A percentile compares a stretch with the other conserved stretches of the same genome.
phyloP scores from a whole-genome alignment of 768 basidiomycete genomes.

The Tylopilus cervinicoccineus region DNA sequence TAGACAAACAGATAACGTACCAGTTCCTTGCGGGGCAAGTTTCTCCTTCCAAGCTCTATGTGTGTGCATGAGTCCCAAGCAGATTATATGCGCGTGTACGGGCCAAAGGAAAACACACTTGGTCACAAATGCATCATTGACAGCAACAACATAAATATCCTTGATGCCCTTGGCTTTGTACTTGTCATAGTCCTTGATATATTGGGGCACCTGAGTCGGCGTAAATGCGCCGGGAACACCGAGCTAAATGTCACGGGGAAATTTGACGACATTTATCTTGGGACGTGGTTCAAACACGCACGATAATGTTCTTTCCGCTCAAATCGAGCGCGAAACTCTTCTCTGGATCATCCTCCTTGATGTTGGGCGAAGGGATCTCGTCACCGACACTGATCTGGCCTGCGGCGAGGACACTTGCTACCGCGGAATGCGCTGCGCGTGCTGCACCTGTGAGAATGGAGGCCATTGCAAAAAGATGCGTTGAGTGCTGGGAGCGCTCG shows the following conservation, averaged over 20 bases:
- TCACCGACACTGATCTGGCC: constrained; percentile 38
- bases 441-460: constrained; percentile 45
- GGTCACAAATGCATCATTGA: constrained; percentile 78
- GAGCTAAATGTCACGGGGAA: constrained; percentile 38
- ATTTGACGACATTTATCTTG: not conserved
- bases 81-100: constrained; percentile 3
- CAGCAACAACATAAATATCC: constrained; percentile 65
- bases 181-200: constrained; percentile 60
- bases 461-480: constrained; percentile 36
- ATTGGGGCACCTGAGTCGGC: constrained; percentile 61
- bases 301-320: constrained; percentile 61
- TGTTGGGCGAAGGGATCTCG: constrained; percentile 42
- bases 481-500: not conserved
- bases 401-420: constrained; percentile 45
- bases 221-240: constrained; percentile 79
- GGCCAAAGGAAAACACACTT: constrained; percentile 28
- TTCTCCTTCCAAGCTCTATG: constrained; percentile 64
- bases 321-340: constrained; percentile 41
- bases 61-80: not conserved
- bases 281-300: constrained; percentile 28
- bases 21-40: constrained; percentile 52
- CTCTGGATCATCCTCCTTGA: constrained; percentile 60
- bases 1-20: constrained; percentile 31
- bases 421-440: constrained; percentile 51
- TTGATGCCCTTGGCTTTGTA: constrained; percentile 77